These are phyloP conservation scores for Pseudogymnoascus sp. DNA, from an alignment of 2,329 filamentous ascomycete species.

Conservation along the genomic window DNA sequence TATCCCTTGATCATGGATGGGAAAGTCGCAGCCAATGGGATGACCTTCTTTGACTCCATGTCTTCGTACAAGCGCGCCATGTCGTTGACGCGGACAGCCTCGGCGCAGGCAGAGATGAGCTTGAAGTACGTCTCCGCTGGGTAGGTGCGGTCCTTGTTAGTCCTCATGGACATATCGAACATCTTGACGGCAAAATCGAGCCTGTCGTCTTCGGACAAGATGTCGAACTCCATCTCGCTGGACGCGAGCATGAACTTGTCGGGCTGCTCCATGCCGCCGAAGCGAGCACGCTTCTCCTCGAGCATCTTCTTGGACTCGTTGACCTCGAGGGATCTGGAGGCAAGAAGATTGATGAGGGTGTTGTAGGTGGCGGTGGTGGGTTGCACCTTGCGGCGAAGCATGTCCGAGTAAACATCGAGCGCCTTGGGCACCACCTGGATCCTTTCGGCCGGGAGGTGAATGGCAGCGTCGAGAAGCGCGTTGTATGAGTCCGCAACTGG, in stretches of 20 bases:
- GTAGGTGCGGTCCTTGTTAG: constrained; percentile 53
- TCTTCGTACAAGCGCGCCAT: constrained; percentile 90
- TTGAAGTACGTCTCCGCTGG: constrained; percentile 76
- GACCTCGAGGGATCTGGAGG: constrained; percentile 72
- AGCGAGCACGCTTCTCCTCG: constrained; percentile 75
- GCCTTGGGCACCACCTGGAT: constrained; percentile 84
- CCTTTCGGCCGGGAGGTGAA: constrained; percentile 69
- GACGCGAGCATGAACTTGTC: constrained; percentile 85
- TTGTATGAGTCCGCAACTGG: constrained; percentile 88
- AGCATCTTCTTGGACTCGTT: constrained; percentile 62
- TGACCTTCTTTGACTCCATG: constrained; percentile 71
- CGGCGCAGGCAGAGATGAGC: constrained; percentile 79
- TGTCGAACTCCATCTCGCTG: constrained; percentile 77
- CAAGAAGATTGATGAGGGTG: constrained; percentile 75
- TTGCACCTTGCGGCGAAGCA: constrained; percentile 76
- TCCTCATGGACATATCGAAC: constrained; percentile 66
- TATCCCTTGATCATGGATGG: constrained; percentile 94
- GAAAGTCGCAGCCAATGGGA: constrained; percentile 74
- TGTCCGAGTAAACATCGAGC: constrained; percentile 90
- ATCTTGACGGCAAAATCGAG: constrained; percentile 77
- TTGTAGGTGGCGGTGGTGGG: constrained; percentile 83
- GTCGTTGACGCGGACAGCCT: constrained; percentile 69
- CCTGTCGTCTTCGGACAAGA: constrained; percentile 79
- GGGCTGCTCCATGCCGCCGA: constrained; percentile 74
- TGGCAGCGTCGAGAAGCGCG: constrained; percentile 74